A percentile compares a stretch with the other conserved stretches of the same genome.
These are phyloP conservation scores for Suillus subaureus DNA, from an alignment of 768 basidiomycete species.

Conservation along the genomic window DNA sequence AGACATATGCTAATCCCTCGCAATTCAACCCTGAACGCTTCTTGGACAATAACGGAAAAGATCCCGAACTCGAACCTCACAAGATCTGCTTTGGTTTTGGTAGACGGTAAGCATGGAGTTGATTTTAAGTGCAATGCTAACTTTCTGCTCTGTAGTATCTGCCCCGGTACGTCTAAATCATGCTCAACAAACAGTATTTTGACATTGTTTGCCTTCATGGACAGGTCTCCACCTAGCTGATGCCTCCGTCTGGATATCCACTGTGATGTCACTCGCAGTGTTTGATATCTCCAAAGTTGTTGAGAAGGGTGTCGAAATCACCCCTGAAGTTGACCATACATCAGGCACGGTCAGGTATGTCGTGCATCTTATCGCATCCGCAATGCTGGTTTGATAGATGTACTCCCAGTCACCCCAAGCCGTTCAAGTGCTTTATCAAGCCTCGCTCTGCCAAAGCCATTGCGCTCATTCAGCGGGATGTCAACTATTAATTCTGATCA, in stretches of 20 bases:
- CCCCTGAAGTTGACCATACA: slow-evolving; percentile 52
- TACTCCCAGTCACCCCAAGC: not conserved
- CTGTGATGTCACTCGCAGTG: slow-evolving; percentile 43
- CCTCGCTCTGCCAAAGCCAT: slow-evolving; percentile 54
- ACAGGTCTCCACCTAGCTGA: slow-evolving; percentile 49
- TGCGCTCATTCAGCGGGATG: slow-evolving; percentile 47
- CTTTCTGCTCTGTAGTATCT: not conserved
- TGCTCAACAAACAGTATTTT: too few relatives aligned
- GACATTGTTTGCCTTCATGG: slow-evolving; percentile 13
- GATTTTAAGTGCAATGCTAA: slow-evolving; percentile 9
- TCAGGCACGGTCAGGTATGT: slow-evolving; percentile 57
- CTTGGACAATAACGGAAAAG: slow-evolving; percentile 28
- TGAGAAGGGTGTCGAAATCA: slow-evolving; percentile 41
- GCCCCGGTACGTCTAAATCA: too few relatives aligned
- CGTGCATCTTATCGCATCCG: not conserved
- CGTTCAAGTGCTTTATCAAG: slow-evolving; percentile 52
- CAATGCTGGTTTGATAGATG: not conserved
- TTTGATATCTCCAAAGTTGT: slow-evolving; percentile 43
- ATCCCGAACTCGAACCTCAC: slow-evolving; percentile 53
- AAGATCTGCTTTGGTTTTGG: slow-evolving; percentile 67
- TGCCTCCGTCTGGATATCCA: slow-evolving; percentile 40
- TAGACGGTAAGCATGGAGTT: slow-evolving; percentile 42
- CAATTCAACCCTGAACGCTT: slow-evolving; percentile 49
- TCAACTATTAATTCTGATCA: slow-evolving; percentile 8
- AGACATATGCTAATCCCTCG: too few relatives aligned